Conservation (phyloP, 2,329 filamentous ascomycete species). For the Dendrostoma leiphaemia region DNA sequence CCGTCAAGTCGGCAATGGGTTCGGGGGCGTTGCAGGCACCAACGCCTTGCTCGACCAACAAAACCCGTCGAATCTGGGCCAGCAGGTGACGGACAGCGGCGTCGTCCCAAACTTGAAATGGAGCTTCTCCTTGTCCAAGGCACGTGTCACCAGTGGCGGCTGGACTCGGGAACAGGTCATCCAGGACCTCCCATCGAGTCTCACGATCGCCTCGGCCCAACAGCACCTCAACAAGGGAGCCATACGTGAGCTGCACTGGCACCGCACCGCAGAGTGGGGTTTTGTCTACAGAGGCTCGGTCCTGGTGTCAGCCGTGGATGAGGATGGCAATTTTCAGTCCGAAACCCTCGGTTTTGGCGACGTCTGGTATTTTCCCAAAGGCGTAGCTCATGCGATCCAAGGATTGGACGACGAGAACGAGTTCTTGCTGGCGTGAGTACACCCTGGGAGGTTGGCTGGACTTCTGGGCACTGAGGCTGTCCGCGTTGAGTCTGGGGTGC, state of each 20-base stretch:
- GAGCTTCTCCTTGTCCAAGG: constrained; percentile 68
- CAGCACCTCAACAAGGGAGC: constrained; percentile 67
- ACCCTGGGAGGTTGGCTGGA: too few relatives aligned
- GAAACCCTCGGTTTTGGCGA: constrained; percentile 59
- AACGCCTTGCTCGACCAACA: constrained; percentile 59
- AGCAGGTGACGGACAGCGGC: constrained; percentile 60
- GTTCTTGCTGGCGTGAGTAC: constrained; percentile 54
- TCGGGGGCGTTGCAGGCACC: too few relatives aligned
- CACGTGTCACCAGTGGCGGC: constrained; percentile 59
- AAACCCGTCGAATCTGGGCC: constrained; percentile 63
- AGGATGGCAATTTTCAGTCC: constrained; percentile 54
- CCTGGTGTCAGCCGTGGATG: constrained; percentile 59
- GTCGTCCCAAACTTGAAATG: constrained; percentile 66
- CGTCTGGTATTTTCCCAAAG: constrained; percentile 69
- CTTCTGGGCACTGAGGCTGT: too few relatives aligned
- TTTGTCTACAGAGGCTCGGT: constrained; percentile 59
- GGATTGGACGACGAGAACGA: constrained; percentile 66
- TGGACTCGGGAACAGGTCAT: constrained; percentile 67
- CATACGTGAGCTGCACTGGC: constrained; percentile 66
- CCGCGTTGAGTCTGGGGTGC: neutral
- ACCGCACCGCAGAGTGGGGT: constrained; percentile 67
- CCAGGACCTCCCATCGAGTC: constrained; percentile 63
- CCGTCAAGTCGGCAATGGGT: too few relatives aligned
- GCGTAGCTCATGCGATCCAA: constrained; percentile 61
- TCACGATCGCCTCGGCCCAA: constrained; percentile 66